Evolutionary conservation across 148 eudicot genomes (phyloP), one percentile per base, ranked within the genome.

Genomic region (Agrostemma githago): DNA sequence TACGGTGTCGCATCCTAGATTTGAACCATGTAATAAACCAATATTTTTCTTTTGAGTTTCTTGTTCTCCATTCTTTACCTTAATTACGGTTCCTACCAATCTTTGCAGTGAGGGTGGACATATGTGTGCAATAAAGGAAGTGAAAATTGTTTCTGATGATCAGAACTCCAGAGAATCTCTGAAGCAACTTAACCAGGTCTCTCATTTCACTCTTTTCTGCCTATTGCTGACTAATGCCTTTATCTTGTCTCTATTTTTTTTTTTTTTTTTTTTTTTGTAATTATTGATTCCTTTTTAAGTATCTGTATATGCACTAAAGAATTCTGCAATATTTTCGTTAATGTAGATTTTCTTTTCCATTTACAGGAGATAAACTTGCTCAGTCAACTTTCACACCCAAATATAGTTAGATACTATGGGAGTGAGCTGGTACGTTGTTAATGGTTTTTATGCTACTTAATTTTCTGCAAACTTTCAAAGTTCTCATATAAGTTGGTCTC

Each of bases 91-190:
- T 53, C 57, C 37, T 37, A 19, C 58, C 56, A 59, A 79, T 56
- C 39, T 71, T 79, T 76, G 79, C 88, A 95, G 99, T 84, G 99
- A 90, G 83, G 85, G 88, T 65, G 99, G 99, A 60, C 92, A 90
- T 70, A 87, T 95, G 93, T 89, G 99, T 69, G 99, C 97, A 4
- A 92, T 95, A 80, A 95, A 95, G 84, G 99, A 92, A 86, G 97
- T 92, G 67, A 83, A 62, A 75, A 77, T 88, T 66, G 80, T 88
- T 79, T 76, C 92, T 16, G 97, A 95, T 80, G 99, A 95, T 85
- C 88, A 82, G 62, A 82, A 86, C 48, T 89, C 96, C 8, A 92
- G 80, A 76, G 99, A 95, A 77, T 83, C 89, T 70, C 86, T 95
- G 62, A 95, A 89, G 89, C 99, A 95, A 82, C 87, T 95, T 84